Conservation (phyloP, 495 filamentous ascomycete genomes). For the Cercophora newfieldiana region DNA sequence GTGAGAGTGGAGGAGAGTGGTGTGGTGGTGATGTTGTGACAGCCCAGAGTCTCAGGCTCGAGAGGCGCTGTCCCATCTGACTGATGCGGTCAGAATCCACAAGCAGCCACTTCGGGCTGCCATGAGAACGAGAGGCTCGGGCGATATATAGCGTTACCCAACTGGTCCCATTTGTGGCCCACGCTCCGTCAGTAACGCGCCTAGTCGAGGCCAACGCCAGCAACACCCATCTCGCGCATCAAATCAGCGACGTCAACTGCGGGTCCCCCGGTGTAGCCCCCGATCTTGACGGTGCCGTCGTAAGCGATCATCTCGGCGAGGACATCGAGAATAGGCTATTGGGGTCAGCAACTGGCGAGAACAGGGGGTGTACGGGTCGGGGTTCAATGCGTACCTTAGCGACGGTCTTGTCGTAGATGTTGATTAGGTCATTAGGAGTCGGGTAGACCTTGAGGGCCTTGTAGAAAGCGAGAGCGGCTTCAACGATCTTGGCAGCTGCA, state of each 20-base stretch:
- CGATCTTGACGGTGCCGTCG: slow-evolving; percentile 71
- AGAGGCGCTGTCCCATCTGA: no score
- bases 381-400: slow-evolving; percentile 62
- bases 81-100: no score
- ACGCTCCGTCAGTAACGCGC: neutral
- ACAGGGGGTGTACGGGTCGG: neutral
- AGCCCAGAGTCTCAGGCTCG: no score
- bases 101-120: no score
- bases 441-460: slow-evolving; percentile 98
- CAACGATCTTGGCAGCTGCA: slow-evolving; percentile 68
- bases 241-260: slow-evolving; percentile 34
- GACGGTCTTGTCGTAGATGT: slow-evolving; percentile 97
- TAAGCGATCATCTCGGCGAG: slow-evolving; percentile 97
- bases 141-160: neutral
- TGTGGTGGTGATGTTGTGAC: no score
- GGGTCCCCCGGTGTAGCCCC: slow-evolving; percentile 42
- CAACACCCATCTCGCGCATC: slow-evolving; percentile 40
- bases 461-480: slow-evolving; percentile 94
- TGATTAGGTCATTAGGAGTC: slow-evolving; percentile 85
- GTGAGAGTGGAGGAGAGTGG: neutral
- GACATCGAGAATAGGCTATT: slow-evolving; percentile 83
- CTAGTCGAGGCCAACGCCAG: slow-evolving; percentile 50
- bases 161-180: neutral
- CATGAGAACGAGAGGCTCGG: no score
- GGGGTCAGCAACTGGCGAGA: neutral